Evolutionary conservation across 2,329 filamentous ascomycete species (phyloP).

Genomic region (Fonsecaea pugnacius): DNA sequence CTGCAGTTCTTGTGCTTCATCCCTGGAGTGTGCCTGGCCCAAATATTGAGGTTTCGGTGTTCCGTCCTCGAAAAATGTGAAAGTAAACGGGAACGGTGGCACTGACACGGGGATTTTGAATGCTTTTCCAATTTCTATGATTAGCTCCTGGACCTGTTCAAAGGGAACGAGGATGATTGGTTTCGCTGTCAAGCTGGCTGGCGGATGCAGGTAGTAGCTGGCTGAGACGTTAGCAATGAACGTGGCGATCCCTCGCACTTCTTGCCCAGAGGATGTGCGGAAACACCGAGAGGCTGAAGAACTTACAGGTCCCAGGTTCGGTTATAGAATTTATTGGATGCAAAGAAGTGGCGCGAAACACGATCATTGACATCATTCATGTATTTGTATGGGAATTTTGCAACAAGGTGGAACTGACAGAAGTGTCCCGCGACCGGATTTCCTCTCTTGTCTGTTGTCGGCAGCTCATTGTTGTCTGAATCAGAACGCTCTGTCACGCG

Average conservation of each 20-base stretch:
- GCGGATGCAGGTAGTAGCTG: constrained; percentile 71
- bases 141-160: constrained; percentile 66
- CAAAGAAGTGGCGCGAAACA: constrained; percentile 48
- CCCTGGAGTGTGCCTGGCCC: constrained; percentile 58
- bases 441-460: constrained; percentile 26
- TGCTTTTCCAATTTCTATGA: constrained; percentile 65
- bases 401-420: constrained; percentile 47
- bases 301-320: constrained; percentile 78
- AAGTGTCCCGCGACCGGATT: constrained; percentile 40
- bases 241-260: not conserved
- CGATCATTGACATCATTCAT: constrained; percentile 42
- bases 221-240: constrained; percentile 2
- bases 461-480: constrained; percentile 17
- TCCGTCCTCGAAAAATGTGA: constrained; percentile 64
- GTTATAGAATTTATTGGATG: constrained; percentile 52
- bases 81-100: constrained; percentile 63
- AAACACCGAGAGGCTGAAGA: not conserved
- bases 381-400: constrained; percentile 51
- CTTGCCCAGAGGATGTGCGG: not conserved
- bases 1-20: constrained; percentile 48
- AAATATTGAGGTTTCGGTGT: constrained; percentile 71
- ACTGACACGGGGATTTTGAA: constrained; percentile 63
- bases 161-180: constrained; percentile 71
- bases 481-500: not conserved
- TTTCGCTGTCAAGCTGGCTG: constrained; percentile 50